Base-by-base conservation (phyloP, 2,329 filamentous ascomycete genomes). In the Sporothrix euskadiensis region DNA sequence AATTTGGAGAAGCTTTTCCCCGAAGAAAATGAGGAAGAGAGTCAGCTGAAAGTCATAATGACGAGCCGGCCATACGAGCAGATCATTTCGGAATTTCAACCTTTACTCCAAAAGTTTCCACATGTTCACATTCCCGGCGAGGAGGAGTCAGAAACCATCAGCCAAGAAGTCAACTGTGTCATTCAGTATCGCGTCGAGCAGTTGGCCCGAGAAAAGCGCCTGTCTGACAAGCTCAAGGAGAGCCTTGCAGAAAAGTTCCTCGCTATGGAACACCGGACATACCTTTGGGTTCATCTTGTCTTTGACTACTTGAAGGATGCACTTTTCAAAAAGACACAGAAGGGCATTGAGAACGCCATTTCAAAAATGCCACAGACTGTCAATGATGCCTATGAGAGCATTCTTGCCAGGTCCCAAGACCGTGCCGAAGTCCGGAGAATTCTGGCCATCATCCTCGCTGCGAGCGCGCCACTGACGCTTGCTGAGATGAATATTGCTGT, bases 221-320 rank as follows among this genome's bases (percentile, higher is more conserved):
- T 74, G 9, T n/a, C n/a, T 3, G 44, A 65, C 5, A 52, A 56
- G n/a, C 30, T 73, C 16, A 69, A 57, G 35, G 26, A 32, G 4
- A 41, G 78, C 12, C 44, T 65, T 81, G 0, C 63, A 74, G 70
- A 12, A 75, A 73, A 56, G 19, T 68, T 80, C 52, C 72, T 75
- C 35, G 59, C 68, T 8, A 73, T 72, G 35, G 41, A 74, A 0
- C 76, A 83, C 57, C 80, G 81, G 12, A 83, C 81, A 0, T 83
- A 83, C 70, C 80, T 83, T n/a, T 83, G 80, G 81, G 76, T 82
- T 3, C 77, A 81, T 63, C 78, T 83, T 71, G 76, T 82, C 2
- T 80, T 82, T 32, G 69, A 75, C 22, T 41, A 69, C 35, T 22
- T 75, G 22, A 57, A 73, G 30, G 59, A 2, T 1, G 10, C 32